Percentiles rank a stretch among this genome's conserved stretches.
phyloP scores from a whole-genome alignment of 805 yeast genomes.

The Candida sonorensis region DNA sequence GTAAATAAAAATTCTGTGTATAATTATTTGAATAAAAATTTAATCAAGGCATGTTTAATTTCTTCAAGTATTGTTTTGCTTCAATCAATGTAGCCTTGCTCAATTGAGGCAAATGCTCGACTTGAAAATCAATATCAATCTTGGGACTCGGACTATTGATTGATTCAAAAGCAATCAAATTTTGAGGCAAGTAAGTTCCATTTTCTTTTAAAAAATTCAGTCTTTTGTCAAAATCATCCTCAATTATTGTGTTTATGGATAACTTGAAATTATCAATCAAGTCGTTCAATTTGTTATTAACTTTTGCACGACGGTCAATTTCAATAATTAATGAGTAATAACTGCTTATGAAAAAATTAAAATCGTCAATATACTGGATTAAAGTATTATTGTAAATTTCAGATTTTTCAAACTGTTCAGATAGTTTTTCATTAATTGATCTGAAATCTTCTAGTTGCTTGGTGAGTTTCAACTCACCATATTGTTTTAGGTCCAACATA shows the following conservation, averaged over 20 bases:
- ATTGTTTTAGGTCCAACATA: slow-evolving; percentile 20
- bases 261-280: slow-evolving; percentile 36
- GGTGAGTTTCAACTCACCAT: slow-evolving; percentile 22
- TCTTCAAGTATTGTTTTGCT: slow-evolving; percentile 10
- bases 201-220: slow-evolving; percentile 36
- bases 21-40: too few relatives aligned
- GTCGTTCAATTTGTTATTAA: slow-evolving; percentile 33
- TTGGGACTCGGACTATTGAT: slow-evolving; percentile 18
- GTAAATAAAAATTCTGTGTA: too few relatives aligned
- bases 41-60: not conserved
- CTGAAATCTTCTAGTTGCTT: slow-evolving; percentile 14
- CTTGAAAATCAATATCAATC: slow-evolving; percentile 14
- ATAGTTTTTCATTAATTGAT: slow-evolving; percentile 7
- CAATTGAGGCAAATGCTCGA: slow-evolving; percentile 18
- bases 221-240: slow-evolving; percentile 38
- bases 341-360: slow-evolving; percentile 41
- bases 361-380: slow-evolving; percentile 34
- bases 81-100: slow-evolving; percentile 10
- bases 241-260: slow-evolving; percentile 31
- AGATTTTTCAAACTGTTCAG: slow-evolving; percentile 6
- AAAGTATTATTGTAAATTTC: slow-evolving; percentile 12
- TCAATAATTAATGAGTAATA: slow-evolving; percentile 49
- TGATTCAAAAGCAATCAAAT: slow-evolving; percentile 20
- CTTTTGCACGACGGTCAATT: slow-evolving; percentile 39
- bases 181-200: slow-evolving; percentile 50